Evolutionary conservation across 192 early-diverging fungal genomes (phyloP).

Genomic region (Coemansia aciculifera): DNA sequence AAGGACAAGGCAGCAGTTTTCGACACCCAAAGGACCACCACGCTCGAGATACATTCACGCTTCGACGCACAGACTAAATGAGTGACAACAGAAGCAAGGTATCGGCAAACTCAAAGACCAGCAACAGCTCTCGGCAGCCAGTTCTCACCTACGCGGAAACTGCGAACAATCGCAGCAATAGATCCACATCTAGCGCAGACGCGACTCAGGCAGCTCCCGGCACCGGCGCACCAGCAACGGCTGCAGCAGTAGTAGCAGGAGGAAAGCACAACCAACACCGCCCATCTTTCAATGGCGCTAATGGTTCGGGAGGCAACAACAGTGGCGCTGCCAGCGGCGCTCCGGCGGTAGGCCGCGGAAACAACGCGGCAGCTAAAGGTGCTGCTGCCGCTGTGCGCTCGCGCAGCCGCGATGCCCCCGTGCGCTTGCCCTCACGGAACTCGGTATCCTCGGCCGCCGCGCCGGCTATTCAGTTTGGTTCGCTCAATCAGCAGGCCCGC

Average conservation of each 20-base stretch:
- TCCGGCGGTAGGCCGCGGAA: constrained; percentile 9
- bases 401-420: constrained; percentile 36
- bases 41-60: background rate
- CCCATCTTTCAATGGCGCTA: constrained; percentile 34
- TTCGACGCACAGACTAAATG: constrained; percentile 34
- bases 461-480: constrained; percentile 56
- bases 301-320: constrained; percentile 2
- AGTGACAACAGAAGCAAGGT: constrained; percentile 47
- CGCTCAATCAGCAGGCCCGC: constrained; percentile 50
- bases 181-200: constrained; percentile 7
- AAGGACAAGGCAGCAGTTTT: background rate
- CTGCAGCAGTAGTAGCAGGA: constrained; percentile 6
- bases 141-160: constrained; percentile 47
- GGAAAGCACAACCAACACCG: constrained; percentile 46
- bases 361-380: background rate
- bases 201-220: constrained; percentile 27
- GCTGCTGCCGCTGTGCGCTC: constrained; percentile 11
- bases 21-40: background rate
- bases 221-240: constrained; percentile 5
- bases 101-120: constrained; percentile 47
- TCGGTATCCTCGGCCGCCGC: constrained; percentile 28
- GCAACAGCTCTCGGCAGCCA: constrained; percentile 46
- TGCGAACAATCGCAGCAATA: constrained; percentile 27
- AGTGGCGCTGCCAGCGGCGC: constrained; percentile 4
- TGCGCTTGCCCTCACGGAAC: constrained; percentile 47